Base-by-base conservation (phyloP, 202 grass and related monocot species). In the Panicum hallii region DNA sequence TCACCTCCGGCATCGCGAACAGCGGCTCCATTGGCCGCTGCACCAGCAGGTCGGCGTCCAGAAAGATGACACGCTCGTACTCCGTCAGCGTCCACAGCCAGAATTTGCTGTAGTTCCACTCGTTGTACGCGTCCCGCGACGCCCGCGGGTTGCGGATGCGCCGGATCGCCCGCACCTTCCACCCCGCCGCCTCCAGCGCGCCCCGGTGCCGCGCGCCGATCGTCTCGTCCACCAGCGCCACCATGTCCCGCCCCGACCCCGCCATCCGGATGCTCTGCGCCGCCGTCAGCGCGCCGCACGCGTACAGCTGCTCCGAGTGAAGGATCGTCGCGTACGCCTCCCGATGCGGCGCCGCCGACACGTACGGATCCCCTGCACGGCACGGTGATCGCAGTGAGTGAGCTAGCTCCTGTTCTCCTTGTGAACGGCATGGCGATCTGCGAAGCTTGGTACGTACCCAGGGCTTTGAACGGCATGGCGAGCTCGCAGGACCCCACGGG, bases 41-140 rank as follows among this genome's bases (percentile, higher is more conserved):
- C 57, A 90, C 85, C 45, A 94, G 53, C 20, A 91, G 74, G 78
- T 94, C 92, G 20, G 84, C 81, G 82, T 94, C 92, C 0, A 94
- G 46, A 80, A 85, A 89, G 55, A 94, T 22, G 6, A 94, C 87
- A 0, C 80, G 76, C 4, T 78, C 69, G 52, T 94, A 94, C 62
- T 94, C 90, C 2, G 90, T 88, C n/a, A 94, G 80, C 41, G 83
- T n/a, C 87, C 87, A 94, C 26, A 94, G 60, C 72, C 85, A 84
- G 77, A 94, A 90, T 79, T 92, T 90, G 85, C 85, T 94, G 67
- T 88, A 92, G 84, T 90, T 92, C 78, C 88, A 94, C 87, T 92
- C 87, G 57, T 90, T 88, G 77, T 92, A 90, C 28, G 87, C 74
- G 47, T 75, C 49, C 9, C 1, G 55, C 11, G 68, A 44, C 42